These are phyloP conservation scores for Quercus tomentella DNA, from an alignment of 331 rosid species.

Conservation along the genomic window DNA sequence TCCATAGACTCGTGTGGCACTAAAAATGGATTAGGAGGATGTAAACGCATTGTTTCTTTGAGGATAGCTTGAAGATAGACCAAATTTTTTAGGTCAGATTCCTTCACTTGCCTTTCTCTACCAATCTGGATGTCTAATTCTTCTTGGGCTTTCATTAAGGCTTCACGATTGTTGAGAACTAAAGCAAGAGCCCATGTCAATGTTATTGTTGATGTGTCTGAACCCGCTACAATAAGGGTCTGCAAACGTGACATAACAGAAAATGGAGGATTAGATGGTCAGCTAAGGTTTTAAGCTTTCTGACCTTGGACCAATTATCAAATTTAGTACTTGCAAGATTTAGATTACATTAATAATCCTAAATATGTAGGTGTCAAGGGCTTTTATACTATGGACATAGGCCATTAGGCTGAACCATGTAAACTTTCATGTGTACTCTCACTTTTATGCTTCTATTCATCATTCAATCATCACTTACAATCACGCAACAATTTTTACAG, in stretches of 20 bases:
- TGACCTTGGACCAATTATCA: too few relatives aligned
- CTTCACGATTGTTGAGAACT: constrained; percentile 16
- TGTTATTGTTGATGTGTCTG: constrained; percentile 11
- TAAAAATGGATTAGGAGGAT: constrained; percentile 14
- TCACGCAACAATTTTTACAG: too few relatives aligned
- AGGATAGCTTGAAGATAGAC: constrained; percentile 31
- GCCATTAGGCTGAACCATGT: accelerated
- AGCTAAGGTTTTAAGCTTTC: background rate
- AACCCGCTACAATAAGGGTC: background rate
- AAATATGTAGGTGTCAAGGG: too few relatives aligned
- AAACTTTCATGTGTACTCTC: too few relatives aligned
- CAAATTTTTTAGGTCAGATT: constrained; percentile 18
- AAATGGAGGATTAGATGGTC: background rate
- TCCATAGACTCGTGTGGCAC: constrained; percentile 1
- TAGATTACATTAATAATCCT: too few relatives aligned
- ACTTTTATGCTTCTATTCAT: too few relatives aligned
- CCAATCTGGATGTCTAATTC: constrained; percentile 42
- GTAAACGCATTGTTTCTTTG: constrained; percentile 34
- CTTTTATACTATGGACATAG: too few relatives aligned
- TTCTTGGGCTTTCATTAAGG: constrained; percentile 14
- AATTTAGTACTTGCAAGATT: too few relatives aligned
- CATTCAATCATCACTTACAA: too few relatives aligned
- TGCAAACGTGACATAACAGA: background rate
- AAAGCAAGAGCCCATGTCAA: constrained; percentile 27
- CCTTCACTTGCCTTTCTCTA: constrained; percentile 20